Percentiles rank a stretch among this genome's conserved stretches.
Evolutionary conservation across 2,329 filamentous ascomycete genomes (phyloP).

Genomic region (Eutypella sp.): DNA sequence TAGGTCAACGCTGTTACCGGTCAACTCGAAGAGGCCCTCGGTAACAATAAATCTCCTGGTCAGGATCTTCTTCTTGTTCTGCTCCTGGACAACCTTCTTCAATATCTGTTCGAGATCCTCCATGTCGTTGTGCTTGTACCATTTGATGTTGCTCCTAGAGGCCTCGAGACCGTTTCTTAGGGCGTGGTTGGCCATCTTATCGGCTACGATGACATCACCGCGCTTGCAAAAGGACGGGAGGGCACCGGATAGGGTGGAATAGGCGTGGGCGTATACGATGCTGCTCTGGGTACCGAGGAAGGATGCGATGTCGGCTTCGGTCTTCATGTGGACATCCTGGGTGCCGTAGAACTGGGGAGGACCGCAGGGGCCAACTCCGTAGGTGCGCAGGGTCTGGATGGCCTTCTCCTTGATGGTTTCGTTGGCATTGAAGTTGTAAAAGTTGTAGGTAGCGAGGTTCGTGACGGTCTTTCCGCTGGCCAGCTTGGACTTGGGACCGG

Average conservation of each 20-base stretch:
- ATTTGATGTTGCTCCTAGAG: constrained; percentile 81
- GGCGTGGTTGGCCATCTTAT: constrained; percentile 87
- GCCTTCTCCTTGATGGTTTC: constrained; percentile 93
- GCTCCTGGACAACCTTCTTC: constrained; percentile 80
- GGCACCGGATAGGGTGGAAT: constrained; percentile 93
- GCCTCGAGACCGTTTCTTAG: constrained; percentile 94
- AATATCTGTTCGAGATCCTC: constrained; percentile 84
- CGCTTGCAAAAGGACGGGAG: constrained; percentile 97
- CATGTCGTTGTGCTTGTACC: constrained; percentile 97
- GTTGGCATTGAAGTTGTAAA: constrained; percentile 94
- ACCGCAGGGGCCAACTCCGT: constrained; percentile 93
- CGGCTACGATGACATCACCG: constrained; percentile 94
- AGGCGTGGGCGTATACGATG: constrained; percentile 94
- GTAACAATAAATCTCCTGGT: constrained; percentile 94
- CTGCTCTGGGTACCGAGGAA: constrained; percentile 84
- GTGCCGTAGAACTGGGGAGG: constrained; percentile 98
- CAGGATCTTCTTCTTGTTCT: constrained; percentile 75
- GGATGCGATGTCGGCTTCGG: constrained; percentile 85
- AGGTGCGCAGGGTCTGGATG: constrained; percentile 86
- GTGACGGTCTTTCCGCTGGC: constrained; percentile 83
- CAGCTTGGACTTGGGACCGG: constrained; percentile 85
- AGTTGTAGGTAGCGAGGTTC: constrained; percentile 94
- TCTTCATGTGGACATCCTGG: constrained; percentile 97
- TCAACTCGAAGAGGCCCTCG: constrained; percentile 87
- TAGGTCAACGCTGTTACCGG: constrained; percentile 78